phyloP scores from a whole-genome alignment of 1,284 basidiomycete species.

The Rhodofomes roseus region DNA sequence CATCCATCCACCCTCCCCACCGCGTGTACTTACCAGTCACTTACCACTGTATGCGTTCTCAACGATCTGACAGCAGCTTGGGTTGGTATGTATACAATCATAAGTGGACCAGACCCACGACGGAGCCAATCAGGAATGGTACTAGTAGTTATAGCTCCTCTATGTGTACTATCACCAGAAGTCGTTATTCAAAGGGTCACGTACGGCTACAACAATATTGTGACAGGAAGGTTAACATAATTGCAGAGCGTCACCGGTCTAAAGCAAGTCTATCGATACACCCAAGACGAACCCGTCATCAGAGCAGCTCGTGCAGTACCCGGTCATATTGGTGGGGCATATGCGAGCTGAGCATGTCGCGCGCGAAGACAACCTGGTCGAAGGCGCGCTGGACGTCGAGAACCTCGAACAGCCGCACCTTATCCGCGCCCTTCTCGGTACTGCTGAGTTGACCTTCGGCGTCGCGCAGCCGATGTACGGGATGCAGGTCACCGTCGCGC shows the following conservation, averaged over 20 bases:
- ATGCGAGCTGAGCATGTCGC: conserved; percentile 70
- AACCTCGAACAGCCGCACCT: conserved; percentile 69
- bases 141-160: too few relatives aligned
- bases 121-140: too few relatives aligned
- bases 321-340: conserved; percentile 44
- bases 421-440: conserved; percentile 30
- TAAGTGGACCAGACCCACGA: too few relatives aligned
- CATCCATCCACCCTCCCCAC: too few relatives aligned
- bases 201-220: neutral
- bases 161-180: too few relatives aligned
- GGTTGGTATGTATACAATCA: too few relatives aligned
- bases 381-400: conserved; percentile 73
- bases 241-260: neutral
- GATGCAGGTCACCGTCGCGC: conserved; percentile 61
- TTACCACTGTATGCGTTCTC: too few relatives aligned
- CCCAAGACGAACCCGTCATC: neutral
- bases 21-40: too few relatives aligned
- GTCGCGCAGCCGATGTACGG: conserved; percentile 37
- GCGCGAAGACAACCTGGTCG: conserved; percentile 75
- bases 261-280: neutral
- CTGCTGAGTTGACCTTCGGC: conserved; percentile 9
- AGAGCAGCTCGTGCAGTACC: conserved; percentile 56
- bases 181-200: too few relatives aligned
- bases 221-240: neutral
- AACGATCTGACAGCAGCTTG: too few relatives aligned